Conservation (phyloP, 805 yeast species). For the Kodamaea neixiangensis region DNA sequence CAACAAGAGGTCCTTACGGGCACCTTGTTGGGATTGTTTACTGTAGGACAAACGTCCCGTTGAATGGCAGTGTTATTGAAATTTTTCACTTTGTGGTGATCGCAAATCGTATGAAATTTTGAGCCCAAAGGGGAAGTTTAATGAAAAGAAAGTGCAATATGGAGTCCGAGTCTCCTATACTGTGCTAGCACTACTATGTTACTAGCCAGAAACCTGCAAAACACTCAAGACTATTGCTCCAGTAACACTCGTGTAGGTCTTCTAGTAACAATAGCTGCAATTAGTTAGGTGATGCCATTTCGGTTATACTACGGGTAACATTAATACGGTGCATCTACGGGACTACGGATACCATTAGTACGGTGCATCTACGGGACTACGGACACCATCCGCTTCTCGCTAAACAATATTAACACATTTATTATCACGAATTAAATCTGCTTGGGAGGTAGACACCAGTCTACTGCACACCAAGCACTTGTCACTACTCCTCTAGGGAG, state of each 20-base stretch:
- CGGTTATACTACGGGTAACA: no score
- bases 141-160: neutral
- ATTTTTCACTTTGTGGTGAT: neutral
- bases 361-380: no score
- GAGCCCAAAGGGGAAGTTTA: constrained; percentile 2
- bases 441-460: neutral
- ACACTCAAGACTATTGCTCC: no score
- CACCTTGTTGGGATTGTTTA: neutral
- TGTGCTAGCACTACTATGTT: no score
- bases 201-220: no score
- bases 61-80: neutral
- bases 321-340: no score
- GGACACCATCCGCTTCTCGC: no score
- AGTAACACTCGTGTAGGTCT: no score
- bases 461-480: neutral
- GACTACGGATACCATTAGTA: no score
- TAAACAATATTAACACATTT: constrained; percentile 6
- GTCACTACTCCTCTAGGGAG: neutral
- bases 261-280: no score
- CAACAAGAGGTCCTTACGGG: neutral
- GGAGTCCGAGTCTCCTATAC: neutral
- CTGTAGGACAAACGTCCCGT: neutral
- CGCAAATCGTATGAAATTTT: constrained; percentile 2
- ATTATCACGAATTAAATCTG: constrained; percentile 7
- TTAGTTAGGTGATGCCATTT: no score